Evolutionary conservation across 441 rosid genomes (phyloP).

Genomic region (Croton laevigatus): DNA sequence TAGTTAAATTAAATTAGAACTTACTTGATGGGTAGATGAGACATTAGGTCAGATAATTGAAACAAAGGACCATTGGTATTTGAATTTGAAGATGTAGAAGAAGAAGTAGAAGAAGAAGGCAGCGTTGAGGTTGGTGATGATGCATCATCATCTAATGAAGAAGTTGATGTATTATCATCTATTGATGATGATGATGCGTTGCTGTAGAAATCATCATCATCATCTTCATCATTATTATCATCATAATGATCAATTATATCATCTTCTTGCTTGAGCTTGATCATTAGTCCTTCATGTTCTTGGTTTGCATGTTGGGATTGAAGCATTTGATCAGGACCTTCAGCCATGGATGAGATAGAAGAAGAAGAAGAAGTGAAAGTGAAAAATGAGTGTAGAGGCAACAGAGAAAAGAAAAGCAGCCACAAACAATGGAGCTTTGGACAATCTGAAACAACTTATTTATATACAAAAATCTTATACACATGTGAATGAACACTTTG

Average conservation of each 20-base stretch:
- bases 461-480: background rate
- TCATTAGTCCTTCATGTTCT: conserved; percentile 4
- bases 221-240: conserved; percentile 17
- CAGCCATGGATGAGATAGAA: conserved; percentile 21
- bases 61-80: conserved; percentile 44
- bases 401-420: background rate
- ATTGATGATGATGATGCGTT: conserved; percentile 32
- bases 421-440: background rate
- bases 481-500: background rate
- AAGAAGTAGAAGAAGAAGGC: conserved; percentile 7
- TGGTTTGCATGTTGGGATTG: conserved; percentile 26
- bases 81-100: conserved; percentile 28
- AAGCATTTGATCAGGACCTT: conserved; percentile 18
- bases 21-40: conserved; percentile 62
- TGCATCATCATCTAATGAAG: conserved; percentile 38
- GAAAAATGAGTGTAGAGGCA: background rate
- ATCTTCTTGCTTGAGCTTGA: too few relatives aligned
- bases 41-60: conserved; percentile 62
- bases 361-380: background rate
- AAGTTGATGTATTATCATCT: conserved; percentile 29
- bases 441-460: conserved; percentile 17
- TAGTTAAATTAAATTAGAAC: background rate
- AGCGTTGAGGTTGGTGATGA: conserved; percentile 30
- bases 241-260: background rate
- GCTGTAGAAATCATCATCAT: conserved; percentile 25